phyloP scores from a whole-genome alignment of 192 early-diverging fungal genomes.

The Backusella macrospora region DNA sequence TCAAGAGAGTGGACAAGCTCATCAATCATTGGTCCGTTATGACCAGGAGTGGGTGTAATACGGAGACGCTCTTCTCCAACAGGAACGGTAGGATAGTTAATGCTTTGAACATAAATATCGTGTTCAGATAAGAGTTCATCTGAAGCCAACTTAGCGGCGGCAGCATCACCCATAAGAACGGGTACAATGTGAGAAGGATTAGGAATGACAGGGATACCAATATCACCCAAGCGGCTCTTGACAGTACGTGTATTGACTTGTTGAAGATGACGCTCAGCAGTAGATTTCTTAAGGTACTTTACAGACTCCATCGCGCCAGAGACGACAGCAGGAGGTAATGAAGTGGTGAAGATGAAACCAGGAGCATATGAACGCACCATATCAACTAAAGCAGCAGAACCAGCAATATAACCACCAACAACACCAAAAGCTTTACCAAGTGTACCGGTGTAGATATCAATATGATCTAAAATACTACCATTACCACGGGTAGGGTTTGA shows the following conservation, averaged over 20 bases:
- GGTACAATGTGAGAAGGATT: conserved; percentile 99
- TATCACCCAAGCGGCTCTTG: conserved; percentile 76
- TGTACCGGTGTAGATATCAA: conserved; percentile 96
- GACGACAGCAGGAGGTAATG: conserved; percentile 90
- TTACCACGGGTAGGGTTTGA: conserved; percentile 46
- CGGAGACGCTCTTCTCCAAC: conserved; percentile 95
- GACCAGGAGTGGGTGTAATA: conserved; percentile 97
- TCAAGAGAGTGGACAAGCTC: conserved; percentile 82
- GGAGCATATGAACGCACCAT: conserved; percentile 98
- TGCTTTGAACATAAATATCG: conserved; percentile 96
- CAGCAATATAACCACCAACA: conserved; percentile 97
- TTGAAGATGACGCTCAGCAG: conserved; percentile 86
- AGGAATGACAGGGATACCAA: conserved; percentile 95
- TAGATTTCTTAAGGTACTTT: conserved; percentile 86
- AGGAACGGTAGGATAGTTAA: conserved; percentile 98
- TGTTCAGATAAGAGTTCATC: conserved; percentile 91
- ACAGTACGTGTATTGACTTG: conserved; percentile 91
- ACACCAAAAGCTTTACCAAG: conserved; percentile 97
- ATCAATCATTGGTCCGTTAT: conserved; percentile 79
- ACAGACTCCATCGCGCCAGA: conserved; percentile 92
- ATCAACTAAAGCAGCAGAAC: conserved; percentile 84
- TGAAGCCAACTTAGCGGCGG: conserved; percentile 87
- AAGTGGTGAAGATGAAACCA: conserved; percentile 99
- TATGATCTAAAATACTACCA: conserved; percentile 75
- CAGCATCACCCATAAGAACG: conserved; percentile 96